Percentiles rank a stretch among this genome's conserved stretches.
These are phyloP conservation scores for Calonectria crousiana DNA, from an alignment of 2,329 filamentous ascomycete genomes.

Conservation along the genomic window DNA sequence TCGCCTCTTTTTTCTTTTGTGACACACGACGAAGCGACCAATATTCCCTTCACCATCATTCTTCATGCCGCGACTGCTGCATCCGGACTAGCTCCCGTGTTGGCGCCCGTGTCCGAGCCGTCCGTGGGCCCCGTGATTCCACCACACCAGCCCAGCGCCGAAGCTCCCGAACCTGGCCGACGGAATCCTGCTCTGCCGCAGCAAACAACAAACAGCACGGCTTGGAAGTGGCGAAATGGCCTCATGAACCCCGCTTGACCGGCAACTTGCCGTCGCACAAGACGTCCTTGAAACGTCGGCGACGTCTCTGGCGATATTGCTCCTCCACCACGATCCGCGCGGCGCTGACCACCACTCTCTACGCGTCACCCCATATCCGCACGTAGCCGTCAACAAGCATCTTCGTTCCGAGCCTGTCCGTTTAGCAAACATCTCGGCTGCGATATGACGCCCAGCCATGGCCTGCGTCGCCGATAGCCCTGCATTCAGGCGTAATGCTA, in stretches of 20 bases:
- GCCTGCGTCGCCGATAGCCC: conserved; percentile 9
- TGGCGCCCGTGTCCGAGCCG: neutral
- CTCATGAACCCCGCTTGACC: conserved; percentile 28
- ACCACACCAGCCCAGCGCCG: neutral
- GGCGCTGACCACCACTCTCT: conserved; percentile 46
- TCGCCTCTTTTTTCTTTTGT: neutral
- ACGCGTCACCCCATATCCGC: conserved; percentile 46
- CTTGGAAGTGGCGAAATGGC: neutral
- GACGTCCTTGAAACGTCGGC: conserved; percentile 45
- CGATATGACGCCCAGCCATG: conserved; percentile 20
- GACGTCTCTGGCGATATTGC: conserved; percentile 44
- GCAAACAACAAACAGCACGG: neutral
- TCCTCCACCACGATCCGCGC: conserved; percentile 51
- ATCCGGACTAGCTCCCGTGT: neutral
- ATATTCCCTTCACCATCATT: neutral
- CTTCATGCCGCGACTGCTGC: neutral
- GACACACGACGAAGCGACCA: neutral
- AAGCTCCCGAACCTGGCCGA: neutral
- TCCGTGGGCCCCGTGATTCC: neutral
- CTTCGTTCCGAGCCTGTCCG: conserved; percentile 46
- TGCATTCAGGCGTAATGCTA: conserved; percentile 35
- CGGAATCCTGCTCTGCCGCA: neutral
- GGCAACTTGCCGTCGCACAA: conserved; percentile 29
- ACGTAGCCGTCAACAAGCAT: conserved; percentile 53
- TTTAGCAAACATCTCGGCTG: conserved; percentile 40